A percentile compares a stretch with the other conserved stretches of the same genome.
Conservation (phyloP, 208 protist species). For the Herpetomonas tarakana region DNA sequence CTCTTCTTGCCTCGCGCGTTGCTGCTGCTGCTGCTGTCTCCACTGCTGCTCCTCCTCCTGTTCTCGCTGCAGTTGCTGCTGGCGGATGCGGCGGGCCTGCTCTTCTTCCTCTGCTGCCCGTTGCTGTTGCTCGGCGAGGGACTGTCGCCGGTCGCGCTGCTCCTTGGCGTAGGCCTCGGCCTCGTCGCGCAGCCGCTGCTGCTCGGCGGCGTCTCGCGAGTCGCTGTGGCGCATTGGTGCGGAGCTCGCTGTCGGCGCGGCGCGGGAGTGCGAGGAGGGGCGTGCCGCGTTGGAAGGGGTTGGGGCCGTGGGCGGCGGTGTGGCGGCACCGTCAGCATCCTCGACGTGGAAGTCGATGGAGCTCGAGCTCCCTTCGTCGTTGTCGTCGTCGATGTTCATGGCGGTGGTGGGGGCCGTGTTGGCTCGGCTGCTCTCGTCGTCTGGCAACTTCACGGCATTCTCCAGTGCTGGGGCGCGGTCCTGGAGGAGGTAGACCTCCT, state of each 20-base stretch:
- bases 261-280: not conserved
- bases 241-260: too few species aligned
- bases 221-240: not conserved
- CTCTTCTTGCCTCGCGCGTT: not conserved
- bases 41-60: not conserved
- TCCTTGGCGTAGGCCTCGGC: not conserved
- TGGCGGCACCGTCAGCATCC: not conserved
- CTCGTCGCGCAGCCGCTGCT: not conserved
- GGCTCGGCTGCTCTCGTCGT: not conserved
- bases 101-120: not conserved
- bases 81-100: not conserved
- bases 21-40: not conserved
- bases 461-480: not conserved
- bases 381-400: not conserved
- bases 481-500: not conserved
- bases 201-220: not conserved
- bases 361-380: not conserved
- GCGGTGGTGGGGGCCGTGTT: not conserved
- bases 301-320: not conserved
- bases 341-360: not conserved
- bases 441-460: not conserved
- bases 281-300: not conserved
- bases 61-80: not conserved
- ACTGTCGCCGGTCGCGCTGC: not conserved
- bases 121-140: not conserved